Evolutionary conservation across 805 yeast species (phyloP).

Genomic region (Myxozyma sirexii): DNA sequence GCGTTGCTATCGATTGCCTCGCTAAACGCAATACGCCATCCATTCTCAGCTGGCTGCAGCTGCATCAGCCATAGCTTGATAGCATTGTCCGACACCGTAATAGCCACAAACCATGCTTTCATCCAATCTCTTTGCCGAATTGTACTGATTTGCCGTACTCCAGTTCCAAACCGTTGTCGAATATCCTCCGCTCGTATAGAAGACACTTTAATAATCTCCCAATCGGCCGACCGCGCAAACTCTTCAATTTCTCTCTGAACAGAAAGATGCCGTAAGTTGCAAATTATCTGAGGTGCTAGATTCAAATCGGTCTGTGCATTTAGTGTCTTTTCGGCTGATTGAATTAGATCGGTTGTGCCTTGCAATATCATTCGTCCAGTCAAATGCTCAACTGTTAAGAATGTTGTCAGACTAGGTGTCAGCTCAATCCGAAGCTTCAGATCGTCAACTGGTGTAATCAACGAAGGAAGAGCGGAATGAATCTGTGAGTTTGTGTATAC

Average conservation of each 20-base stretch:
- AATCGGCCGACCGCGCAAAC: slow-evolving; percentile 13
- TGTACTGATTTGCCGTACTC: slow-evolving; percentile 24
- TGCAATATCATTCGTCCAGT: slow-evolving; percentile 31
- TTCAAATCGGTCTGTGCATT: slow-evolving; percentile 25
- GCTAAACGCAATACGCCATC: slow-evolving; percentile 28
- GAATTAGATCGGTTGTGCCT: slow-evolving; percentile 22
- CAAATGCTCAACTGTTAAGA: slow-evolving; percentile 29
- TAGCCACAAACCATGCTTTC: slow-evolving; percentile 32
- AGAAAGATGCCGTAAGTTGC: slow-evolving; percentile 26
- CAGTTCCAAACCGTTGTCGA: slow-evolving; percentile 26
- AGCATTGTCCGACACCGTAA: slow-evolving; percentile 22
- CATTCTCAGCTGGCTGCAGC: slow-evolving; percentile 29
- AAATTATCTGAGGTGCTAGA: slow-evolving; percentile 17
- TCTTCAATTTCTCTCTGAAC: slow-evolving; percentile 31
- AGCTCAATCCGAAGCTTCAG: slow-evolving; percentile 24
- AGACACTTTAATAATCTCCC: slow-evolving; percentile 30
- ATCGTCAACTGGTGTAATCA: slow-evolving; percentile 25
- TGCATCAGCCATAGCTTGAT: slow-evolving; percentile 24
- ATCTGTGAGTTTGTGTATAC: slow-evolving; percentile 14
- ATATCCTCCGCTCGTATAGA: slow-evolving; percentile 32
- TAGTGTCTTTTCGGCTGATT: slow-evolving; percentile 25
- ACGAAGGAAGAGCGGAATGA: slow-evolving; percentile 14
- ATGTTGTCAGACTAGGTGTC: slow-evolving; percentile 27
- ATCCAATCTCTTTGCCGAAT: slow-evolving; percentile 28
- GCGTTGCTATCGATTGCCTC: slow-evolving; percentile 25